These are phyloP conservation scores for Trypanosoma rangeli DNA, from an alignment of 208 protist genomes.

Conservation along the genomic window DNA sequence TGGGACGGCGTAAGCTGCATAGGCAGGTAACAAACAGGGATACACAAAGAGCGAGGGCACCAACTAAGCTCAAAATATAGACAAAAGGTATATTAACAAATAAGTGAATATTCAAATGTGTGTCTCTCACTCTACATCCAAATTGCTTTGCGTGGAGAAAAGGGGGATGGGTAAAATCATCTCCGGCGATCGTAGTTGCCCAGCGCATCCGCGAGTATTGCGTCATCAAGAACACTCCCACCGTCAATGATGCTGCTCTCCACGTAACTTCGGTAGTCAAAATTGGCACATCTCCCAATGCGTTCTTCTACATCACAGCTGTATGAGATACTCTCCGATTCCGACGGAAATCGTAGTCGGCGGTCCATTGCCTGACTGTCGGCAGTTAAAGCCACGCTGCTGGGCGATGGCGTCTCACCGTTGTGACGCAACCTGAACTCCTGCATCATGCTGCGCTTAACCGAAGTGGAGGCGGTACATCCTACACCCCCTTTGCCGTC, in stretches of 20 bases:
- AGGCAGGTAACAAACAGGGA: no score
- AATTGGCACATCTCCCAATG: constrained; percentile 54
- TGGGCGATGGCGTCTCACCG: constrained; percentile 4
- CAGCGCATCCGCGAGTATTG: constrained; percentile 86
- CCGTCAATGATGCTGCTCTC: constrained; percentile 51
- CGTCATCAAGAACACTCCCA: constrained; percentile 50
- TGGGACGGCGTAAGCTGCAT: not conserved
- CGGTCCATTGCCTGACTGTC: constrained; percentile 14
- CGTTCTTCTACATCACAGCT: constrained; percentile 46
- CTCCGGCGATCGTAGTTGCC: constrained; percentile 49
- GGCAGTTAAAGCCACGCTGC: constrained; percentile 3
- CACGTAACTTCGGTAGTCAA: constrained; percentile 79
- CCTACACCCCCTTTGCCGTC: not conserved
- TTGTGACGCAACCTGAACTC: constrained; percentile 35
- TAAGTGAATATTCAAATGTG: not conserved
- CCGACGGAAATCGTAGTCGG: constrained; percentile 44
- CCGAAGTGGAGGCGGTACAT: constrained; percentile 4
- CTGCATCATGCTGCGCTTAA: constrained; percentile 30
- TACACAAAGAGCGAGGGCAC: no score
- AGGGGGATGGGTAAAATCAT: constrained; percentile 2
- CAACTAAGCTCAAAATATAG: no score
- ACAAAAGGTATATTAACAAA: not conserved
- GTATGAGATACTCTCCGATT: constrained; percentile 43
- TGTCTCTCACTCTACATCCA: not conserved
- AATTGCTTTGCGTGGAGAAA: not conserved